These are phyloP conservation scores for Scheffersomyces titani DNA, from an alignment of 1,139 yeast species.

Conservation along the genomic window DNA sequence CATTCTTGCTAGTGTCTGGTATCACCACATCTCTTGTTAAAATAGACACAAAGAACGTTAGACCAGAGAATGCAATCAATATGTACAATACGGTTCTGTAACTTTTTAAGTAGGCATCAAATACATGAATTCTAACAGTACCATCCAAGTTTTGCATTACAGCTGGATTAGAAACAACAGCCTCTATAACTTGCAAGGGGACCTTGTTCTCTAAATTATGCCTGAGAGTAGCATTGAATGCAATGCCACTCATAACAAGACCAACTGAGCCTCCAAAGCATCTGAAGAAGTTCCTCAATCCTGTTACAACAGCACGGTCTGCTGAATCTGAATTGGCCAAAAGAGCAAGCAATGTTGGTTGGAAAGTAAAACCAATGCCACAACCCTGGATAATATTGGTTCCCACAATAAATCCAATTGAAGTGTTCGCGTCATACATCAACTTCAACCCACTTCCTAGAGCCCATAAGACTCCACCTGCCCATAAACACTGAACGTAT, in stretches of 20 bases:
- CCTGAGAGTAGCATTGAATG: not conserved
- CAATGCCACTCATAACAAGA: slow-evolving; percentile 34
- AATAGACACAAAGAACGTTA: not conserved
- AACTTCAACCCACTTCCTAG: slow-evolving; percentile 40
- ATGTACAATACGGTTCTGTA: not conserved
- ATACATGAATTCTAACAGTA: not conserved
- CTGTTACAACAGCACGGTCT: slow-evolving; percentile 58
- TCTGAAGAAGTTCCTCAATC: slow-evolving; percentile 53
- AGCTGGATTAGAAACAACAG: not conserved
- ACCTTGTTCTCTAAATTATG: not conserved
- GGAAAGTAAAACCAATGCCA: slow-evolving; percentile 57
- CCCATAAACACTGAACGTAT: slow-evolving; percentile 40
- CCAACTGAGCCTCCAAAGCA: slow-evolving; percentile 60
- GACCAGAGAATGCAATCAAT: not conserved
- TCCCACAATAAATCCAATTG: slow-evolving; percentile 32
- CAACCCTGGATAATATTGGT: slow-evolving; percentile 45
- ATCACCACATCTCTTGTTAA: not conserved
- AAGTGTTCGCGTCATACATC: slow-evolving; percentile 30
- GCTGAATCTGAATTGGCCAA: slow-evolving; percentile 53
- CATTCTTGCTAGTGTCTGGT: not conserved
- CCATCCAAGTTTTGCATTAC: not conserved
- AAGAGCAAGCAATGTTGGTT: slow-evolving; percentile 57
- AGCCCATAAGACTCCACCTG: slow-evolving; percentile 48
- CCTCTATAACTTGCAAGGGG: not conserved
- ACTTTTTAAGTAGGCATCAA: slow-evolving; percentile 1